Base-by-base conservation (phyloP, 2,329 filamentous ascomycete species). In the Cordyceps fumosorosea region DNA sequence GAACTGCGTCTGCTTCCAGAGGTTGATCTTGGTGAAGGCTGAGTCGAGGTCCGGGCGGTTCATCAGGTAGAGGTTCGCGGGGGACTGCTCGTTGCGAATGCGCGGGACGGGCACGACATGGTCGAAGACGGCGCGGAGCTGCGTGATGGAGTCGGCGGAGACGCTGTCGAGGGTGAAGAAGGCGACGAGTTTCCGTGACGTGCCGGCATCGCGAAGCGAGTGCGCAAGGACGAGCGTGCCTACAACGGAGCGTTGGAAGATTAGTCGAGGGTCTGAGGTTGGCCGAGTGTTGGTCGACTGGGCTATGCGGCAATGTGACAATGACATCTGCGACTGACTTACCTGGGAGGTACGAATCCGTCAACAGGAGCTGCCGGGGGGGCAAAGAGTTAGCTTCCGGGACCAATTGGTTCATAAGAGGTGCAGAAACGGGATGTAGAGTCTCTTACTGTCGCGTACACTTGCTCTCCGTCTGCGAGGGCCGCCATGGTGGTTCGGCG, bases 161-260 rank as follows among this genome's bases (percentile, higher is more conserved):
- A 99, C 81, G 20, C 84, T 87, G 70, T 96, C 92, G 60, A 88
- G 81, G 5, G 92, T 96, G 72, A 96, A 85, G 69, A 98, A 80
- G 68, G 89, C 89, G 64, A 89, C 92, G 69, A 99, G 81, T 79
- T 91, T 93, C 79, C 91, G 95, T 67, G 81, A 86, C 44, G 93
- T 91, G 62, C 91, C 91, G 69, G 87, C 89, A 87, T 99, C 95
- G 76, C 91, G 89, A 62, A 99, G 80, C 40, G 95, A 98, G 79
- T 98, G 93, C 65, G 92, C 93, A 66, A 99, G 86, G 53, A 99
- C 93, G 69, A 95, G 86, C 64, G 93, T 93, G 74, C 95, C 93
- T 96, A 68, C 44, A n/a, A 40, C 22, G 4, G 16, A n/a, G 42
- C n/a, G 20, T n/a, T 18, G 60, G 54, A 53, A 56, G 22, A 60